phyloP scores from a whole-genome alignment of 2,329 filamentous ascomycete genomes.

The Neofusicoccum sp. region DNA sequence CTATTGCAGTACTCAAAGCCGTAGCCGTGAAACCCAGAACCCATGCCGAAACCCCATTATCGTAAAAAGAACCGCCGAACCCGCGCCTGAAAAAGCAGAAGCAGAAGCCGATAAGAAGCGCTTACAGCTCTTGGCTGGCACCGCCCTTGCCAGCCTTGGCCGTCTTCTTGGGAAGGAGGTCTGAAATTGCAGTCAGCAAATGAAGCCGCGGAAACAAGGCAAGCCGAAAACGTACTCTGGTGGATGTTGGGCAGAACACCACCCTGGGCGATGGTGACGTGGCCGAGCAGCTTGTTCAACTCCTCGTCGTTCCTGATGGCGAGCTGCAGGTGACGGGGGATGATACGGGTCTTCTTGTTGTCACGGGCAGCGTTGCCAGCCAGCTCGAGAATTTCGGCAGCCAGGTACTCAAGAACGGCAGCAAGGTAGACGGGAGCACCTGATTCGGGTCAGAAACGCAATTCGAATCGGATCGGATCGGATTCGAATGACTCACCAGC shows the following conservation, averaged over 20 bases:
- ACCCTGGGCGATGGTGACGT: constrained; percentile 95
- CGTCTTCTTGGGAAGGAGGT: constrained; percentile 99
- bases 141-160: constrained; percentile 83
- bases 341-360: constrained; percentile 99
- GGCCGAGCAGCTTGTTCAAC: constrained; percentile 96
- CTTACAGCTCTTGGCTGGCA: constrained; percentile 90
- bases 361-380: constrained; percentile 98
- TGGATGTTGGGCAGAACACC: constrained; percentile 97
- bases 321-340: constrained; percentile 96
- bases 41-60: constrained; percentile 73
- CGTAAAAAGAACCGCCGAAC: constrained; percentile 62
- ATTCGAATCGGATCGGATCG: background rate
- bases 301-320: constrained; percentile 99
- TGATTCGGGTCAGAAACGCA: constrained; percentile 32
- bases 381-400: constrained; percentile 97
- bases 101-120: constrained; percentile 23
- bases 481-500: constrained; percentile 59
- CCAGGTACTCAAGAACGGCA: constrained; percentile 96
- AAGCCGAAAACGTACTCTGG: constrained; percentile 70
- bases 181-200: constrained; percentile 55
- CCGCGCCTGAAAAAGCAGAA: constrained; percentile 47
- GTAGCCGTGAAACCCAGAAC: constrained; percentile 50
- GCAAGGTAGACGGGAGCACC: constrained; percentile 93
- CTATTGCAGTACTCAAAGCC: constrained; percentile 42
- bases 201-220: background rate